Percentiles rank a stretch among this genome's conserved stretches.
These are phyloP conservation scores for Carex littledalei DNA, from an alignment of 176 grass and related monocot species.

Conservation along the genomic window DNA sequence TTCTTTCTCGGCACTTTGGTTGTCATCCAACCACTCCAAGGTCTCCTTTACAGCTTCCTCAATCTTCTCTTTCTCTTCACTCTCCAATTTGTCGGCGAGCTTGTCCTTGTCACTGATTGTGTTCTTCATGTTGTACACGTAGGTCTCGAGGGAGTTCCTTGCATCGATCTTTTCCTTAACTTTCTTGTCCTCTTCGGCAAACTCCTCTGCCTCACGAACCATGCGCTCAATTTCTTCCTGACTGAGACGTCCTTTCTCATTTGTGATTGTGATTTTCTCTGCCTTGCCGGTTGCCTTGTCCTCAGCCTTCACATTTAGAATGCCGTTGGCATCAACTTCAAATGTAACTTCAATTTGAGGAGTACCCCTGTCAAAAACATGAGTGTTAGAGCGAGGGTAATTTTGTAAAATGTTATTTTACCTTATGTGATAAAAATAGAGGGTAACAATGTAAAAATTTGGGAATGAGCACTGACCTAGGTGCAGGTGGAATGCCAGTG, in stretches of 20 bases:
- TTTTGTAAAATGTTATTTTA: constrained; percentile 1
- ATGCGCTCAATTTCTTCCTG: constrained; percentile 51
- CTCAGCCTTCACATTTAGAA: constrained; percentile 45
- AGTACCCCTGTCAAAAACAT: constrained; percentile 29
- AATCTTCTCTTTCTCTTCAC: constrained; percentile 50
- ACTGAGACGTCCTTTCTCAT: constrained; percentile 44
- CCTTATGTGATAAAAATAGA: not conserved
- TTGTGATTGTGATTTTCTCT: constrained; percentile 54
- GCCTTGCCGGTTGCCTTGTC: constrained; percentile 52
- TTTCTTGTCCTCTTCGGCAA: constrained; percentile 46
- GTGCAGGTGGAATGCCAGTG: constrained; percentile 48
- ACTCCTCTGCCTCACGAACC: constrained; percentile 48
- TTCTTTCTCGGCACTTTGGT: constrained; percentile 48
- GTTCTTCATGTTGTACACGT: constrained; percentile 57
- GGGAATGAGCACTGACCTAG: constrained; percentile 22
- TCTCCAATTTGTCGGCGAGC: constrained; percentile 39
- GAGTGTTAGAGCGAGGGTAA: not conserved
- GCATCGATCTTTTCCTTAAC: constrained; percentile 46
- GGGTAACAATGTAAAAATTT: not conserved
- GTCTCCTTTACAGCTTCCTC: constrained; percentile 40
- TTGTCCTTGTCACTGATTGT: constrained; percentile 43
- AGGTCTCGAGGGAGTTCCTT: constrained; percentile 45
- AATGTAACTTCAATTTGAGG: constrained; percentile 54
- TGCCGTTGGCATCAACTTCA: constrained; percentile 48
- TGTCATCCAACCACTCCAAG: constrained; percentile 51